phyloP scores from a whole-genome alignment of 1,139 yeast species.

The Yamadazyma dushanensis region DNA sequence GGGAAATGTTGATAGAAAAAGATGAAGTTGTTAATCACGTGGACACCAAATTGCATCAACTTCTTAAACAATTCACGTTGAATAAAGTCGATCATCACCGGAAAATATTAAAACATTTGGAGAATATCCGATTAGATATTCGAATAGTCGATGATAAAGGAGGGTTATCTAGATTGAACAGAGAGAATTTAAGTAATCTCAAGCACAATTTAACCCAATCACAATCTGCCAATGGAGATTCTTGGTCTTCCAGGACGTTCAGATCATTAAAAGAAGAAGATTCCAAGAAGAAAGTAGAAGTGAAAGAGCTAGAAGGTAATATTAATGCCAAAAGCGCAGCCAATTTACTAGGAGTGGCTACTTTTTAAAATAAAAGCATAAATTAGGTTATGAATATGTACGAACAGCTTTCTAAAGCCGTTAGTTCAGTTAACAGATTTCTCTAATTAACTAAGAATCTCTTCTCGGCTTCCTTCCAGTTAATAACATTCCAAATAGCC shows the following conservation, averaged over 20 bases:
- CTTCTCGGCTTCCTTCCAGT: slow-evolving; percentile 49
- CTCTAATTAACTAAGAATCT: slow-evolving; percentile 25
- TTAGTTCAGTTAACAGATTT: no score
- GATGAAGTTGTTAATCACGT: slow-evolving; percentile 55
- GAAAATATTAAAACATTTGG: slow-evolving; percentile 73
- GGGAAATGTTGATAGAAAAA: slow-evolving; percentile 79
- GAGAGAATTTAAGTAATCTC: slow-evolving; percentile 57
- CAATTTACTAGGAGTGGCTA: slow-evolving; percentile 69
- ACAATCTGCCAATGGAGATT: slow-evolving; percentile 54
- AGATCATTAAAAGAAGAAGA: slow-evolving; percentile 46
- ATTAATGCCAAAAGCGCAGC: slow-evolving; percentile 88
- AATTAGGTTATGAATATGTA: slow-evolving; percentile 1
- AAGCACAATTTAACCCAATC: slow-evolving; percentile 51
- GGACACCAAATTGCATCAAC: slow-evolving; percentile 52
- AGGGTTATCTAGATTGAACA: slow-evolving; percentile 79
- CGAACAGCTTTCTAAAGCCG: no score
- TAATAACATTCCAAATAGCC: slow-evolving; percentile 50
- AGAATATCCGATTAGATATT: slow-evolving; percentile 69
- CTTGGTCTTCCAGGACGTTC: slow-evolving; percentile 66
- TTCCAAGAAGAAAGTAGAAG: slow-evolving; percentile 20
- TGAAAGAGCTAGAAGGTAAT: slow-evolving; percentile 17
- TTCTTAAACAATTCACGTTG: slow-evolving; percentile 62
- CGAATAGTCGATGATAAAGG: slow-evolving; percentile 78
- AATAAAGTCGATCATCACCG: slow-evolving; percentile 86
- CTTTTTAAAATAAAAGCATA: slow-evolving; percentile 43